These are phyloP conservation scores for Aspergillus sp. DNA, from an alignment of 2,329 filamentous ascomycete genomes.

Conservation along the genomic window DNA sequence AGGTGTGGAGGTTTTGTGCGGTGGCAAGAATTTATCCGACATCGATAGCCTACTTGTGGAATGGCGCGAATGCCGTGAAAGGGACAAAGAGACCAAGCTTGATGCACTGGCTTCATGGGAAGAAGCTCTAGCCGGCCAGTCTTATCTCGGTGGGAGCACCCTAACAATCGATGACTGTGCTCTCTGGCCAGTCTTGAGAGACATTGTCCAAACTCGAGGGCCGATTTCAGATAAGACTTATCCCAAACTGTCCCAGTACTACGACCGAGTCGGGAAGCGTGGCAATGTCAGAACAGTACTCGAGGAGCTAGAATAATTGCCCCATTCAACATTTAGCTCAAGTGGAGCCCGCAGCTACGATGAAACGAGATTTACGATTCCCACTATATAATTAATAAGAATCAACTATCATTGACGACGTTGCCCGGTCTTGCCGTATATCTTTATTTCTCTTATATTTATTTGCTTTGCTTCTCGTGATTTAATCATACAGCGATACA, in stretches of 20 bases:
- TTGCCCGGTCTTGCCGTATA: too few species aligned
- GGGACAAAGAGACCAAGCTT: slow-evolving; percentile 13
- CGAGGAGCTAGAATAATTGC: slow-evolving; percentile 18
- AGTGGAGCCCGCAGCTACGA: not conserved
- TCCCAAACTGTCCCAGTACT: slow-evolving; percentile 37
- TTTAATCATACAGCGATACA: not conserved
- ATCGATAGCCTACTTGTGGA: slow-evolving; percentile 30
- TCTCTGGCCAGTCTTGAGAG: slow-evolving; percentile 44
- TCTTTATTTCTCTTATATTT: too few species aligned
- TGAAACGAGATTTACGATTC: not conserved
- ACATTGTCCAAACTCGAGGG: slow-evolving; percentile 32
- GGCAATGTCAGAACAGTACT: slow-evolving; percentile 36
- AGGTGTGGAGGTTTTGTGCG: slow-evolving; percentile 28
- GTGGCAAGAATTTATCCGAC: slow-evolving; percentile 26
- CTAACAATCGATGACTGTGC: slow-evolving; percentile 46
- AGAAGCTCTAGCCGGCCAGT: slow-evolving; percentile 25
- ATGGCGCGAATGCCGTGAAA: slow-evolving; percentile 29
- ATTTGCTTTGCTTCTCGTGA: not conserved
- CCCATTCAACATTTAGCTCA: not conserved
- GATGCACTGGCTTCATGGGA: slow-evolving; percentile 34
- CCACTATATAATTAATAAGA: not conserved
- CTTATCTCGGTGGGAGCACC: slow-evolving; percentile 36
- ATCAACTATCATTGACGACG: not conserved
- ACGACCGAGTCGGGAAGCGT: slow-evolving; percentile 39
- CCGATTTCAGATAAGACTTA: slow-evolving; percentile 27